phyloP scores from a whole-genome alignment of 352 stramenopile genomes.

The Pythium scleroteichum region DNA sequence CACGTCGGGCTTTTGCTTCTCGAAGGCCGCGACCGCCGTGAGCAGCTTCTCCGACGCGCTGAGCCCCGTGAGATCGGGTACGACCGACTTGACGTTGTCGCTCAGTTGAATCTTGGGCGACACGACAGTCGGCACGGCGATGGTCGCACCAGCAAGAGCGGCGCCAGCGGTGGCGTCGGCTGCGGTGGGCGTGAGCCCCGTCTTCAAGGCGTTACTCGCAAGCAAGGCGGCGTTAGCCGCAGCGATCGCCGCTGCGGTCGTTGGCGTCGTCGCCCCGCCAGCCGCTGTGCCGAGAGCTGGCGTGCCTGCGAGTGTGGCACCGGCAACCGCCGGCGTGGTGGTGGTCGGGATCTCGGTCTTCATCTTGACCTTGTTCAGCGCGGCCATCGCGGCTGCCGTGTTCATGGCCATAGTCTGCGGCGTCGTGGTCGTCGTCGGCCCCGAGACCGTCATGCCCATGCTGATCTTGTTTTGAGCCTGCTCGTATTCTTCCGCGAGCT shows the following conservation, averaged over 20 bases:
- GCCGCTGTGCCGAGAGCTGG: background rate
- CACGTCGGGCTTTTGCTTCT: conserved; percentile 84
- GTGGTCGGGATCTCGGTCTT: conserved; percentile 13
- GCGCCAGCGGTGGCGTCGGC: background rate
- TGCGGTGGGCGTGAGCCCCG: conserved; percentile 20
- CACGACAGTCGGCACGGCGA: conserved; percentile 1
- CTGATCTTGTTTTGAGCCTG: conserved; percentile 51
- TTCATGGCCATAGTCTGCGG: conserved; percentile 30
- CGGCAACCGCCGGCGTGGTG: conserved; percentile 1
- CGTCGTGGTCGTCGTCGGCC: conserved; percentile 20
- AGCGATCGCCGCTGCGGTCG: conserved; percentile 22
- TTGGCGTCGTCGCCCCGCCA: conserved; percentile 9
- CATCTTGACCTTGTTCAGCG: conserved; percentile 36
- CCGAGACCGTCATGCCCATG: conserved; percentile 31
- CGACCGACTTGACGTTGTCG: conserved; percentile 64
- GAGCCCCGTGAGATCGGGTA: conserved; percentile 73
- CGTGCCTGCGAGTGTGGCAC: background rate
- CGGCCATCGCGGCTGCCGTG: conserved; percentile 27
- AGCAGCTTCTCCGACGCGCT: conserved; percentile 78
- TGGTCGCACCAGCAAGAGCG: background rate
- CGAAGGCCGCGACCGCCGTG: conserved; percentile 74
- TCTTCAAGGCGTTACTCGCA: conserved; percentile 1
- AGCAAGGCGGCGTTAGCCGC: conserved; percentile 17
- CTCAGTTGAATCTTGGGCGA: conserved; percentile 38
- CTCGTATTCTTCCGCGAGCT: conserved; percentile 80